Base-by-base conservation (phyloP, 129 eudicot genomes). In the Tagetes erecta region DNA sequence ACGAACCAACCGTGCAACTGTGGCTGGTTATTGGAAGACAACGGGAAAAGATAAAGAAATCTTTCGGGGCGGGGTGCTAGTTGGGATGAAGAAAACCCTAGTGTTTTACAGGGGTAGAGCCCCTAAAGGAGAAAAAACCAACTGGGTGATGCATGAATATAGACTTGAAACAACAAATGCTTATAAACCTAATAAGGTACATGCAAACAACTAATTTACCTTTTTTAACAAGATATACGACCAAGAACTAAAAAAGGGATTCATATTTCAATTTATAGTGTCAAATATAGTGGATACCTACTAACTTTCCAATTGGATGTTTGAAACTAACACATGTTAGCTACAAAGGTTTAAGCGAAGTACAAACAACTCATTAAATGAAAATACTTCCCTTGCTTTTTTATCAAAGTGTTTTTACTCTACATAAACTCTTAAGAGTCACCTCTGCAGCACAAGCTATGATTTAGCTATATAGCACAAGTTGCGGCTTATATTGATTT, bases 141-240 rank as follows among this genome's bases (percentile, higher is more conserved):
- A 92, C 56, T 92, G 98, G 98, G 98, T 92, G 58, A 92, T 92
- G 98, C 98, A 92, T 71, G 98, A 92, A 77, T 92, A 92, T 71
- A 77, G 98, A 60, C 88, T 92, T 2, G 95, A 92, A 71, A 76
- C 80, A 76, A 78, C 87, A 78, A 91, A 74, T 41, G 62, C 86
- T 57, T 89, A 73, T 81, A 87, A 86, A 78, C 83, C 96, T 35
- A 62, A 74, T 33, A 92, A 92, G 96, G 96, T 92, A 85, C 53
- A 31, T 55, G 49, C 50, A 20, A 57, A 20, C 27, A 20, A 20
- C 27, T 20, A 20, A 20, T 20, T 20, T 20, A 20, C 27, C 27
- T 20, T 20, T 20, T 20, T 20, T 20, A 20, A 20, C 27, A 20
- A 20, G 27, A 20, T 20, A 20, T 20, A 20, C 27, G 27, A 20